Conservation (phyloP, 2,329 filamentous ascomycete species). For the Xylaria sp. region DNA sequence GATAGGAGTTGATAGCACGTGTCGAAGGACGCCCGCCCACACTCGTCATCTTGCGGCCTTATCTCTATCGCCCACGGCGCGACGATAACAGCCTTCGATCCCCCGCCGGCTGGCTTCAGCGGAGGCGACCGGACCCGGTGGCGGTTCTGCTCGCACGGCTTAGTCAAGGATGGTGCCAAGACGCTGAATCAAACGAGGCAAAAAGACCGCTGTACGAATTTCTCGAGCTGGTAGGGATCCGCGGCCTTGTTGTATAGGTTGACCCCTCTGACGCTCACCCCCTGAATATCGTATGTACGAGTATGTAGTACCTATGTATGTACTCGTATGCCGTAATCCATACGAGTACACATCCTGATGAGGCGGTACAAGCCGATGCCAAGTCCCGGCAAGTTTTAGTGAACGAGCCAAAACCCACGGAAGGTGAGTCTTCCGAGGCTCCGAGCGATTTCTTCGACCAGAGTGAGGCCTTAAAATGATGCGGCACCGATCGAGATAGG, state of each 20-base stretch:
- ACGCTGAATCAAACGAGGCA: slow-evolving; percentile 11
- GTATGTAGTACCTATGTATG: too few species aligned
- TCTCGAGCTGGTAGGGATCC: slow-evolving; percentile 16
- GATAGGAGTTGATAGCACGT: neutral
- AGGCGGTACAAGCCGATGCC: too few species aligned
- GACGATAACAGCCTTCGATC: slow-evolving; percentile 14
- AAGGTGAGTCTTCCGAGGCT: too few species aligned
- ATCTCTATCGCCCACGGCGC: neutral
- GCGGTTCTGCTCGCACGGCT: neutral
- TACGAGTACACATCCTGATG: too few species aligned
- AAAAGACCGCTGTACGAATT: neutral
- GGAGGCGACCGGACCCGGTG: slow-evolving; percentile 21
- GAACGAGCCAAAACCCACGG: too few species aligned
- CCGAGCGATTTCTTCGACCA: too few species aligned
- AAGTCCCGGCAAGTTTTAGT: too few species aligned
- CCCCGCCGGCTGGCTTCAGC: slow-evolving; percentile 11
- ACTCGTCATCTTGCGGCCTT: neutral
- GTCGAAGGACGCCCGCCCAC: neutral
- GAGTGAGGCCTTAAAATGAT: too few species aligned
- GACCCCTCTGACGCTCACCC: too few species aligned
- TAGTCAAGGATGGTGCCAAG: neutral
- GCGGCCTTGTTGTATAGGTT: slow-evolving; percentile 17
- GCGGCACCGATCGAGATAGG: too few species aligned
- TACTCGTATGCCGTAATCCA: too few species aligned
- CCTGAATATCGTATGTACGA: too few species aligned